Conservation (phyloP, 148 eudicot genomes). For the Oxyria digyna region DNA sequence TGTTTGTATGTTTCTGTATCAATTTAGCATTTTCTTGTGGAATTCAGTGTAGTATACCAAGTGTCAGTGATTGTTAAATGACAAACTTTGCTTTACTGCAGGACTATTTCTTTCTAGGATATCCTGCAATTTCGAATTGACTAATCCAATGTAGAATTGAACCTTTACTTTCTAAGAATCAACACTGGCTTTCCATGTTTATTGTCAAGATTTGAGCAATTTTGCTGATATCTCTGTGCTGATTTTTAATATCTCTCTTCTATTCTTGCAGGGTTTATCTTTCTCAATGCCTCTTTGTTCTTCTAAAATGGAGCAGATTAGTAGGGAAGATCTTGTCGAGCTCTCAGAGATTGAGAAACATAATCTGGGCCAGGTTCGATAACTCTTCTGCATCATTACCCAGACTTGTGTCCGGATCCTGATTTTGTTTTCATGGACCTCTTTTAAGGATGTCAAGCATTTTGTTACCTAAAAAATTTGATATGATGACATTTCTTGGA, state of each 20-base stretch:
- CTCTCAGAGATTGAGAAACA: too few relatives aligned
- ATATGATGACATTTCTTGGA: background rate
- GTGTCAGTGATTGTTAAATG: background rate
- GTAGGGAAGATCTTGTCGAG: too few relatives aligned
- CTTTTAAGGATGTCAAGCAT: background rate
- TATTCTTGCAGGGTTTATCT: conserved; percentile 41
- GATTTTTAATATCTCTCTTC: background rate
- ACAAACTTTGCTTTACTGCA: background rate
- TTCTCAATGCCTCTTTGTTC: conserved; percentile 58
- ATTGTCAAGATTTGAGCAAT: background rate
- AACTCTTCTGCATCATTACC: background rate
- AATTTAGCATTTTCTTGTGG: background rate
- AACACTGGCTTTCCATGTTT: background rate
- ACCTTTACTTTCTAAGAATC: background rate
- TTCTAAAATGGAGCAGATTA: too few relatives aligned
- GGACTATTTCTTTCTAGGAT: background rate
- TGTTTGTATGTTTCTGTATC: background rate
- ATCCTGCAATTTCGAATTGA: background rate
- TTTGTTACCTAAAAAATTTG: background rate
- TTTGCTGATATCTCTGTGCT: background rate
- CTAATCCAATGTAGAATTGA: background rate
- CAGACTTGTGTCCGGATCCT: background rate
- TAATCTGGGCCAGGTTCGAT: too few relatives aligned
- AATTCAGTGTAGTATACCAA: background rate
- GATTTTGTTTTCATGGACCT: background rate